Conservation (phyloP, 2,329 filamentous ascomycete species). For the Clarireedia sp. region DNA sequence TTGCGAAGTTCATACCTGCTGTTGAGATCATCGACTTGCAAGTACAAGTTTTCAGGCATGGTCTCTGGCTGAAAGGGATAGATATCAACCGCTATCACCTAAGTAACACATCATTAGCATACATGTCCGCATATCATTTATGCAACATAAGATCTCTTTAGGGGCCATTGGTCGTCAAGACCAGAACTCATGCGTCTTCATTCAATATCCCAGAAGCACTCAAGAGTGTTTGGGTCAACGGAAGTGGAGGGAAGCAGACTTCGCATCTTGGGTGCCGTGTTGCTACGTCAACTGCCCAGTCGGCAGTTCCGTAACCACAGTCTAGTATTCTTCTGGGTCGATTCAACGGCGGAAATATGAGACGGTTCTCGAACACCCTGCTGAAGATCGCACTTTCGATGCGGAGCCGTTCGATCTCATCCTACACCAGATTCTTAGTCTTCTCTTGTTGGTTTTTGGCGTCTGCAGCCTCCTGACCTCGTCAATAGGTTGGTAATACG, state of each 20-base stretch:
- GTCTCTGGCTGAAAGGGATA: conserved; percentile 61
- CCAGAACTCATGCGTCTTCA: background rate
- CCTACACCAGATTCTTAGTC: conserved; percentile 35
- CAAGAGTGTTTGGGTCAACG: background rate
- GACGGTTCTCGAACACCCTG: conserved; percentile 55
- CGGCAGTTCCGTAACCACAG: conserved; percentile 63
- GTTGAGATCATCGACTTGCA: conserved; percentile 60
- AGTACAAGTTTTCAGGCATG: conserved; percentile 55
- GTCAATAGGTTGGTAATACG: conserved; percentile 63
- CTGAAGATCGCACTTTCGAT: conserved; percentile 55
- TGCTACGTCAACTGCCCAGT: conserved; percentile 64
- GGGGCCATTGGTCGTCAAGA: background rate
- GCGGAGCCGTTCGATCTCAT: conserved; percentile 58
- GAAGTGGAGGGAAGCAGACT: conserved; percentile 35
- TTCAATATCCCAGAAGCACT: background rate
- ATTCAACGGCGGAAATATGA: conserved; percentile 61
- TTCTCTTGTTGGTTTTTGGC: background rate
- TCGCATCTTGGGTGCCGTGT: conserved; percentile 55
- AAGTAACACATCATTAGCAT: conserved; percentile 3
- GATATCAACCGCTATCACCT: conserved; percentile 67
- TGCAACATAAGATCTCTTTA: background rate
- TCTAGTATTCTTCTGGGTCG: conserved; percentile 56
- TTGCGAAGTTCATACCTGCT: conserved; percentile 38
- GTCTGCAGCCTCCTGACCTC: conserved; percentile 43
- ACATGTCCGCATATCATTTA: background rate